Base-by-base conservation (phyloP, 495 filamentous ascomycete genomes). In the Hypoxylon cercidicola region DNA sequence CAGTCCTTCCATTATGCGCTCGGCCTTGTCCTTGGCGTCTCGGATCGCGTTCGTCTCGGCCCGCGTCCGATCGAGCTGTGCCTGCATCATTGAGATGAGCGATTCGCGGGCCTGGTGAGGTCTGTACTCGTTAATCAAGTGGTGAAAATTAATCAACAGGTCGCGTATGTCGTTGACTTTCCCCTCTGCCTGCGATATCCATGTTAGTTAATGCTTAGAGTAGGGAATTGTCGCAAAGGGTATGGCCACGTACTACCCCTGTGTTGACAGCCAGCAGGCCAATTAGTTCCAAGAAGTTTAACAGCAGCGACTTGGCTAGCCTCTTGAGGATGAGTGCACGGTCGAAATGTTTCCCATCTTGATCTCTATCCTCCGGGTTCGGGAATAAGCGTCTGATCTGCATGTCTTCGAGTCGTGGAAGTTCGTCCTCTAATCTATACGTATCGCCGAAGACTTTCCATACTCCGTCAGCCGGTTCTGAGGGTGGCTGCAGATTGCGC, bases 41-140 rank as follows among this genome's bases (percentile, higher is more conserved):
- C 85, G 81, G 61, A 96, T 90, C 35, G 88, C 85, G 25, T 91
- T 82, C 1, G 91, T 93, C 77, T 98, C 93, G n/a, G 82, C 84
- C 62, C 84, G 85, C 55, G 86, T 88, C 60, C 78, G 82, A 62
- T 90, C 87, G 32, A 97, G 74, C 72, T 95, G 90, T 67, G 91
- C 90, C 77, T 97, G 92, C 93, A 99, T 95, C 83, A 95, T 86
- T 70, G 88, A 73, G 21, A 97, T 96, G 41, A 98, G 79, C 25
- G 88, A 93, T 77, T 98, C 96, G 35, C 95, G 80, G 20, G 93
- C 93, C 75, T 99, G 96, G 74, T 99, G 95, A 2, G 95, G 96
- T 19, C 95, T 88, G 75, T 97, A 98, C 58, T 95, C 88, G 74
- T 99, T 99, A 47, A 97, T 84, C 16, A 94, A 83, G 62, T 93